phyloP scores from a whole-genome alignment of 139 green algal genomes.

The Microglena sp. region DNA sequence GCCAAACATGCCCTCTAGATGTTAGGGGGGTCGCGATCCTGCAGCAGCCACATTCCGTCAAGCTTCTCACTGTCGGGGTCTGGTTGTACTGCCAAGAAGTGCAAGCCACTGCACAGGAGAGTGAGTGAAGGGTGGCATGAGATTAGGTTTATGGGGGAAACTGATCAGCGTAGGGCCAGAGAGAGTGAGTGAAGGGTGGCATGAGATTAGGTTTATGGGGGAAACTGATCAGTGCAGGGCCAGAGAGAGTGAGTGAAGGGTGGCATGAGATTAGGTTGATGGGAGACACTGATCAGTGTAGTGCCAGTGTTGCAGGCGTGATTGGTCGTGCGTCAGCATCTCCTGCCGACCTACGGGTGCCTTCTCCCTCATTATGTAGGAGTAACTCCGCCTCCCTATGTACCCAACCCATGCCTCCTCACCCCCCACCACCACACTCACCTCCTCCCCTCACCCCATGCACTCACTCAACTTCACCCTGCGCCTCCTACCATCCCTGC shows the following conservation, averaged over 20 bases:
- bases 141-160: background rate
- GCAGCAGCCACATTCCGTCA: conserved; percentile 87
- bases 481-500: too few relatives aligned
- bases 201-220: too few relatives aligned
- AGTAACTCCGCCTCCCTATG: too few relatives aligned
- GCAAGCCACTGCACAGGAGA: conserved; percentile 60
- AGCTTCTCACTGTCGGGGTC: conserved; percentile 80
- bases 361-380: too few relatives aligned
- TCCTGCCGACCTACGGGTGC: too few relatives aligned
- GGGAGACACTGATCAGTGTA: background rate
- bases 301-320: background rate
- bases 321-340: too few relatives aligned
- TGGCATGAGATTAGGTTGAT: background rate
- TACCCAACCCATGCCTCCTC: too few relatives aligned
- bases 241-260: background rate
- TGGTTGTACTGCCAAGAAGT: conserved; percentile 92
- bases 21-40: conserved; percentile 55
- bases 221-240: too few relatives aligned
- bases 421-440: too few relatives aligned
- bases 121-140: background rate
- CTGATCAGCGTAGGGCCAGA: background rate
- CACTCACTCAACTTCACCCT: conserved; percentile 49
- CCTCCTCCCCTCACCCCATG: too few relatives aligned
- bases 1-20: too few relatives aligned
- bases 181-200: background rate